phyloP scores from a whole-genome alignment of 2,329 filamentous ascomycete species.

The Tolypocladium nubicola region DNA sequence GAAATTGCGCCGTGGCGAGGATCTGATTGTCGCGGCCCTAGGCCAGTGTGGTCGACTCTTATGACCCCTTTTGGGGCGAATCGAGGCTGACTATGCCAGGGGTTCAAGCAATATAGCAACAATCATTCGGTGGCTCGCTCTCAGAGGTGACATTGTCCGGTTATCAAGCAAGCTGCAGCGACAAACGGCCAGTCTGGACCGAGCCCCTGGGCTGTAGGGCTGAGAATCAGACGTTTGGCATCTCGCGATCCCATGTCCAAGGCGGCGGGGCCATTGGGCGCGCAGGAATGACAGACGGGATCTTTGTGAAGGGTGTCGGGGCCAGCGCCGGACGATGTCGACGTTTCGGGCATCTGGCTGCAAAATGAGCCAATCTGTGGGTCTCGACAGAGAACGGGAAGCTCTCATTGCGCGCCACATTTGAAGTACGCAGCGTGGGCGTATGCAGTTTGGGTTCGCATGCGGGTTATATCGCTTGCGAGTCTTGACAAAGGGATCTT shows the following conservation, averaged over 20 bases:
- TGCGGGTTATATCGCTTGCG: neutral
- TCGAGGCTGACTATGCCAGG: neutral
- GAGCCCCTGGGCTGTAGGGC: constrained; percentile 1
- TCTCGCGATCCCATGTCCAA: neutral
- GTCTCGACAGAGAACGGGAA: neutral
- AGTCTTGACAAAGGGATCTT: neutral
- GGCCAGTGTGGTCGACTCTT: neutral
- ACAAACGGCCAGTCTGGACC: neutral
- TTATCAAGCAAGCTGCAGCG: neutral
- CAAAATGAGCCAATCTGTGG: neutral
- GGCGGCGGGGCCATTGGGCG: neutral
- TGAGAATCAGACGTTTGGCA: neutral
- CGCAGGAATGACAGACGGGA: neutral
- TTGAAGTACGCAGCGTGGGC: neutral
- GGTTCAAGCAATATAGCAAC: neutral
- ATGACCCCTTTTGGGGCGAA: neutral
- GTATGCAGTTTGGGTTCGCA: neutral
- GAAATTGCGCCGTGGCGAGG: neutral
- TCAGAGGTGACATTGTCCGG: neutral
- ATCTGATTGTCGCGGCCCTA: neutral
- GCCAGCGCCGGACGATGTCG: neutral
- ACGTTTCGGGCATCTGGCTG: neutral
- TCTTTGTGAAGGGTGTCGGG: neutral
- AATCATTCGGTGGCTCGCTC: neutral
- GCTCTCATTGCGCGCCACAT: neutral